Conservation (phyloP, 192 early-diverging fungal genomes). For the Cladochytrium replicatum region DNA sequence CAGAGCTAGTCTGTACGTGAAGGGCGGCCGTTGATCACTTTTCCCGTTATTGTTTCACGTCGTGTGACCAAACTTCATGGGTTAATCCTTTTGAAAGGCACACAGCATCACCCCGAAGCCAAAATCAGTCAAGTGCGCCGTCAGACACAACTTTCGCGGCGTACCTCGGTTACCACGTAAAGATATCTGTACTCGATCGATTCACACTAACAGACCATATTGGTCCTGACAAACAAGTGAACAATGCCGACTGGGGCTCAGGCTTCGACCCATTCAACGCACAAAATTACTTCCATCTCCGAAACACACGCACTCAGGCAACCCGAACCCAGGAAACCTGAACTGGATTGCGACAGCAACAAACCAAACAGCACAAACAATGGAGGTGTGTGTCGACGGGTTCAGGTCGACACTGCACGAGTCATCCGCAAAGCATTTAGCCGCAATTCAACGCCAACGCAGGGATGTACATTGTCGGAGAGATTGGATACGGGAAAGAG, state of each 20-base stretch:
- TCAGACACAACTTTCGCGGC: conserved; percentile 9
- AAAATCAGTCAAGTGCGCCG: no score
- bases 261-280: conserved; percentile 17
- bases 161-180: conserved; percentile 40
- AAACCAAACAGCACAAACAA: conserved; percentile 2
- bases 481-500: conserved; percentile 8
- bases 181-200: conserved; percentile 28
- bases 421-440: conserved; percentile 33
- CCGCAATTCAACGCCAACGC: conserved; percentile 10
- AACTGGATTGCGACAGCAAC: conserved; percentile 18
- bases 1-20: no score
- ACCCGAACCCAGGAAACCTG: conserved; percentile 21
- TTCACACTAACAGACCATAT: conserved; percentile 26
- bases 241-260: conserved; percentile 10
- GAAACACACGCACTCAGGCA: conserved; percentile 1
- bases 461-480: conserved; percentile 26
- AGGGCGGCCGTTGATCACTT: no score
- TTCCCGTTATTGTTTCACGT: no score
- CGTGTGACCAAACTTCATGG: no score
- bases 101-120: no score
- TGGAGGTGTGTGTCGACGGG: conserved; percentile 32
- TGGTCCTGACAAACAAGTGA: conserved; percentile 7
- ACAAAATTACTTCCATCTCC: conserved; percentile 14
- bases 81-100: no score
- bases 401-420: conserved; percentile 33